Evolutionary conservation across 768 basidiomycete species (phyloP).

Genomic region (Russula olivacea): DNA sequence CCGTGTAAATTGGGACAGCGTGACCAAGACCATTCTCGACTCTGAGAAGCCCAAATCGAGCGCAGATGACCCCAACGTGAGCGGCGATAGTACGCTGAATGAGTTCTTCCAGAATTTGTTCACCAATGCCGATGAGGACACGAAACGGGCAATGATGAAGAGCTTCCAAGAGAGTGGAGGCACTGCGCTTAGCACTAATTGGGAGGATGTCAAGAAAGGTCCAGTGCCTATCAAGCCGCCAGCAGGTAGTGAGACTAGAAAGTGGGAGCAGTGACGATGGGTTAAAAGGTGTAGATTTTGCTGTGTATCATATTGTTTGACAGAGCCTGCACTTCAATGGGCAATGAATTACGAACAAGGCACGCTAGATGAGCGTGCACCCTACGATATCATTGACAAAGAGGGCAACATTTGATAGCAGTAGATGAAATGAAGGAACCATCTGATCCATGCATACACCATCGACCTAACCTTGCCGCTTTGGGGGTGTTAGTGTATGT

Average conservation of each 20-base stretch:
- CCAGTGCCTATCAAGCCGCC: conserved; percentile 78
- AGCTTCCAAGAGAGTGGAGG: conserved; percentile 93
- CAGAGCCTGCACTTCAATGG: not conserved
- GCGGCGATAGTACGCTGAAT: conserved; percentile 84
- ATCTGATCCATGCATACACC: not conserved
- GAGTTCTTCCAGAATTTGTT: conserved; percentile 90
- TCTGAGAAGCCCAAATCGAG: conserved; percentile 63
- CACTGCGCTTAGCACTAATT: conserved; percentile 92
- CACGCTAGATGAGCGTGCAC: not conserved
- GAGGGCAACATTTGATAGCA: too few relatives aligned
- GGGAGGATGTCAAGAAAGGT: conserved; percentile 76
- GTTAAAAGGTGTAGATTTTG: not conserved
- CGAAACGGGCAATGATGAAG: conserved; percentile 95
- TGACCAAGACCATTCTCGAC: conserved; percentile 61
- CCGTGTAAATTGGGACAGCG: conserved; percentile 86
- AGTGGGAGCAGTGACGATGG: conserved; percentile 44
- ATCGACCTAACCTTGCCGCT: conserved; percentile 57
- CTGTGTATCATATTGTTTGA: conserved; percentile 14
- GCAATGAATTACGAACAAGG: not conserved
- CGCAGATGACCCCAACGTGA: conserved; percentile 82
- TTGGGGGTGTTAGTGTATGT: conserved; percentile 24
- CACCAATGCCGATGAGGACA: conserved; percentile 85
- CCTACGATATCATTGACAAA: not conserved
- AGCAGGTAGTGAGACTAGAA: conserved; percentile 75
- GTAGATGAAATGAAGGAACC: not conserved